Evolutionary conservation across 495 filamentous ascomycete species (phyloP).

Genomic region (Saxispiralis lemnorum): DNA sequence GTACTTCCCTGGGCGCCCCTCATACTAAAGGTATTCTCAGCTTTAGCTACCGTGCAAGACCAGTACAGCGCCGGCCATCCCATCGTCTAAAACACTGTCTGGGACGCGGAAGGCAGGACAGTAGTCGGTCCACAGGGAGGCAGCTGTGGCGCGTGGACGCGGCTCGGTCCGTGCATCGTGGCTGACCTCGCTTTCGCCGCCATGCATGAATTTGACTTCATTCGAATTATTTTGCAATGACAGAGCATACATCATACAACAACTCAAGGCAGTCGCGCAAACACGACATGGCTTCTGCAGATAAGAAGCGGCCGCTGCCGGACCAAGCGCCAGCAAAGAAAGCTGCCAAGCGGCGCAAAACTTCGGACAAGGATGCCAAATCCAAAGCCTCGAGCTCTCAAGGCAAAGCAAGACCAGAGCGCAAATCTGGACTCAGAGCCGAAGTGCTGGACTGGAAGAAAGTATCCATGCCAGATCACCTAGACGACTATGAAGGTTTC

Average conservation of each 20-base stretch:
- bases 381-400: neutral
- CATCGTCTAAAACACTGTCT: no score
- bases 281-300: slow-evolving; percentile 4
- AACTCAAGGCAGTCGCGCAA: no score
- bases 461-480: slow-evolving; percentile 64
- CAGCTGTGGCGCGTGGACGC: no score
- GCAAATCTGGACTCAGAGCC: neutral
- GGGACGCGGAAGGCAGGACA: no score
- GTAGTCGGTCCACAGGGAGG: no score
- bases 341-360: slow-evolving; percentile 19
- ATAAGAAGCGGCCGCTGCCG: slow-evolving; percentile 15
- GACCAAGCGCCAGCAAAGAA: slow-evolving; percentile 17
- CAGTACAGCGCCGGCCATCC: no score
- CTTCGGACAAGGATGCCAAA: slow-evolving; percentile 6
- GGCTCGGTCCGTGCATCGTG: no score
- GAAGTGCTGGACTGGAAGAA: slow-evolving; percentile 66
- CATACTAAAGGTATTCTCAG: neutral
- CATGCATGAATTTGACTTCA: neutral
- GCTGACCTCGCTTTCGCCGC: neutral
- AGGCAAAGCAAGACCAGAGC: neutral
- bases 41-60: no score
- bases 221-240: neutral
- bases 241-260: no score
- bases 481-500: slow-evolving; percentile 88
- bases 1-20: neutral